Conservation (phyloP, 1,139 yeast species). For the Yamadazyma diddensiae region DNA sequence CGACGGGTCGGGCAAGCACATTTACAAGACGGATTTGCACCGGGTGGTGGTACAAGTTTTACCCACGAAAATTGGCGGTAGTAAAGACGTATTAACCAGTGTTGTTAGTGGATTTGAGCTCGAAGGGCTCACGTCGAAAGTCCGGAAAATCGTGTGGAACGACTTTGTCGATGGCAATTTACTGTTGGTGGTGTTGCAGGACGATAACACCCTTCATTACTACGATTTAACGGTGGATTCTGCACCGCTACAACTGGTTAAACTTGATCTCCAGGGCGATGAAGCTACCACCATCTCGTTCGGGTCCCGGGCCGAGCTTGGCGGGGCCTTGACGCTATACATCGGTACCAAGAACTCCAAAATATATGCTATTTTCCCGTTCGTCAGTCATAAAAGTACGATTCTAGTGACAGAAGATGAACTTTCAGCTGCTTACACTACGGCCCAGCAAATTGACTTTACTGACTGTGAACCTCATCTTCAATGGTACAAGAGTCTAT, state of each 20-base stretch:
- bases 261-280: constrained; percentile 17
- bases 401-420: constrained; percentile 19
- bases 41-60: constrained; percentile 25
- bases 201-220: constrained; percentile 20
- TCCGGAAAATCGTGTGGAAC: constrained; percentile 35
- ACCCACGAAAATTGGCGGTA: too few species aligned
- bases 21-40: constrained; percentile 32
- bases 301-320: constrained; percentile 29
- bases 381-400: constrained; percentile 14
- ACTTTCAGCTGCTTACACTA: constrained; percentile 24
- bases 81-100: too few species aligned
- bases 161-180: constrained; percentile 24
- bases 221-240: constrained; percentile 29
- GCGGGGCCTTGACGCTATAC: constrained; percentile 37
- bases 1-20: constrained; percentile 28
- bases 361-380: constrained; percentile 35
- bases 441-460: too few species aligned
- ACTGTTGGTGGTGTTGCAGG: constrained; percentile 31
- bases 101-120: too few species aligned
- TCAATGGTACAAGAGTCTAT: too few species aligned
- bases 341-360: constrained; percentile 23
- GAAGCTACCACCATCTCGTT: constrained; percentile 30
- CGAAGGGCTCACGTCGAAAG: constrained; percentile 15
- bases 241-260: constrained; percentile 24
- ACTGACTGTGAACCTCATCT: too few species aligned